These are phyloP conservation scores for Azolla pinnata DNA, from an alignment of 75 land plant species.

Conservation along the genomic window DNA sequence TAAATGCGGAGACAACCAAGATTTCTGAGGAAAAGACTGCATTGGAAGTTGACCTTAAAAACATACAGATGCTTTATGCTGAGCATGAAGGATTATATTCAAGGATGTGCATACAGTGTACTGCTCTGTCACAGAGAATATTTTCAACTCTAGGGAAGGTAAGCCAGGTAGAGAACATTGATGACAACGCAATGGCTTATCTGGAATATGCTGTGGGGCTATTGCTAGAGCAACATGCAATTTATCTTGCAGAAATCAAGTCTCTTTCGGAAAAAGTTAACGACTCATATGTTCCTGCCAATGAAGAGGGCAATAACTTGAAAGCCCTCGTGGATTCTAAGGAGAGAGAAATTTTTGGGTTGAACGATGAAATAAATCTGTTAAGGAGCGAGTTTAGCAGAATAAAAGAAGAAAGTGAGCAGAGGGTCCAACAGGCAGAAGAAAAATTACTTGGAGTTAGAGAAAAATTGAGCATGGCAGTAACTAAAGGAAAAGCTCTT, in stretches of 20 bases:
- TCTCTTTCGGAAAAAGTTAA: conserved; percentile 19
- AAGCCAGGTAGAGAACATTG: too few species aligned
- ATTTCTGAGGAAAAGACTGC: background rate
- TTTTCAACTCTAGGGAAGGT: too few species aligned
- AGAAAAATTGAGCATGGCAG: conserved; percentile 89
- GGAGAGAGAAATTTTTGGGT: conserved; percentile 36
- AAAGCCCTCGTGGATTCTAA: conserved; percentile 18
- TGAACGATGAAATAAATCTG: conserved; percentile 29
- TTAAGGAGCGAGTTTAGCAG: conserved; percentile 28
- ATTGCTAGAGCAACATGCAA: too few species aligned
- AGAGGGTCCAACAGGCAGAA: conserved; percentile 57
- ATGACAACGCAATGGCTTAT: too few species aligned
- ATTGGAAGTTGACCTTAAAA: background rate
- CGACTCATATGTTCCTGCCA: conserved; percentile 7
- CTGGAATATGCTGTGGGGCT: too few species aligned
- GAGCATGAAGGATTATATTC: conserved; percentile 13
- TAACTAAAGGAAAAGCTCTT: conserved; percentile 83
- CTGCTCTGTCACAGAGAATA: conserved; percentile 5
- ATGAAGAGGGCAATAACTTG: conserved; percentile 16
- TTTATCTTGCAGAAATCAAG: conserved; percentile 4
- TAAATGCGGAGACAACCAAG: background rate
- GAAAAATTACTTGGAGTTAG: conserved; percentile 59
- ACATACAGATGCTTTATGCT: background rate
- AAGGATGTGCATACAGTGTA: conserved; percentile 22
- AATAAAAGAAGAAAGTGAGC: conserved; percentile 20